phyloP scores from a whole-genome alignment of 208 protist species.

The Blastocrithidia nonstop region DNA sequence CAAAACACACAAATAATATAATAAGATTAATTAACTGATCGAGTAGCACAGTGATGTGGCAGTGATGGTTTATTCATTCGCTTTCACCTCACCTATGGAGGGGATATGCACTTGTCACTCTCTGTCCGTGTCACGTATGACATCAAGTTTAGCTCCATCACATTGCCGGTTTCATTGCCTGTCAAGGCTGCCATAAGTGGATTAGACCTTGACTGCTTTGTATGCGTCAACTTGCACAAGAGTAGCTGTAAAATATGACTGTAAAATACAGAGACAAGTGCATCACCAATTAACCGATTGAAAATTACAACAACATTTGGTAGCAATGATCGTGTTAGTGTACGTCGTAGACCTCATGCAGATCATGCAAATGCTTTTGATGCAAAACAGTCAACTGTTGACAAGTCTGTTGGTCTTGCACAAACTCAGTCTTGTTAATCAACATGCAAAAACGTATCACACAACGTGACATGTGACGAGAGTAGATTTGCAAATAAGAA shows the following conservation, averaged over 20 bases:
- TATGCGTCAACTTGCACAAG: conserved; percentile 48
- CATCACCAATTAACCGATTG: conserved; percentile 50
- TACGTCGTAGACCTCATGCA: background rate
- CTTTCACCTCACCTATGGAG: conserved; percentile 75
- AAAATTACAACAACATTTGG: conserved; percentile 45
- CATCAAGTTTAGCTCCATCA: conserved; percentile 18
- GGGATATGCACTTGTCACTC: conserved; percentile 34
- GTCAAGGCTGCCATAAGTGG: conserved; percentile 33
- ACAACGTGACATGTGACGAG: too few species aligned
- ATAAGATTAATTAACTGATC: too few species aligned
- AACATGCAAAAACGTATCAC: too few species aligned
- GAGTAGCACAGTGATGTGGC: too few species aligned
- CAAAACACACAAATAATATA: too few species aligned
- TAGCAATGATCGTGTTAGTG: conserved; percentile 7
- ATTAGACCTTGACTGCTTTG: conserved; percentile 61
- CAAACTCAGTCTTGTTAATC: too few species aligned
- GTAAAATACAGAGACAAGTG: conserved; percentile 31
- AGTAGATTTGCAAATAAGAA: too few species aligned
- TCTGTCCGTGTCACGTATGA: conserved; percentile 34
- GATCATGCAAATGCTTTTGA: too few species aligned
- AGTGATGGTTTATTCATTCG: conserved; percentile 40
- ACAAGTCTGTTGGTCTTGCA: too few species aligned
- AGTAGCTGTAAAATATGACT: conserved; percentile 49
- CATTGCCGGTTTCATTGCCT: conserved; percentile 44
- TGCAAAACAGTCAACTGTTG: too few species aligned